These are phyloP conservation scores for Phylloporus rhodoxanthus DNA, from an alignment of 768 basidiomycete species.

Conservation along the genomic window DNA sequence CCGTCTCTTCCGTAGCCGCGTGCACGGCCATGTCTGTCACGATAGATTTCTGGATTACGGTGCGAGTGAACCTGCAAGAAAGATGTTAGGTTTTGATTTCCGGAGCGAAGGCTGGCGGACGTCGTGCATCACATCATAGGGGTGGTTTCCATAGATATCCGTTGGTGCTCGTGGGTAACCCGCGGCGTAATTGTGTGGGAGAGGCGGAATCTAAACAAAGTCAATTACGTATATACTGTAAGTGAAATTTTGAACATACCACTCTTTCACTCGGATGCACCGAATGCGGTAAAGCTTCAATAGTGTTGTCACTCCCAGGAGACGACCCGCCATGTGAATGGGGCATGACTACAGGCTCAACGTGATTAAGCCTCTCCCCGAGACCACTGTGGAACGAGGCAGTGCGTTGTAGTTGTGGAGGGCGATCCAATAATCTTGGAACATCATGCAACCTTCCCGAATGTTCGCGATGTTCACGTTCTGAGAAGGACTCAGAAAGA, in stretches of 20 bases:
- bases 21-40: conserved; percentile 18
- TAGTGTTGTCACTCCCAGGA: conserved; percentile 29
- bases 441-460: conserved; percentile 13
- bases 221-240: neutral
- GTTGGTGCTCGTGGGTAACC: conserved; percentile 23
- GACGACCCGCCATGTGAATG: conserved; percentile 17
- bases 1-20: conserved; percentile 18
- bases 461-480: conserved; percentile 21
- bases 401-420: conserved; percentile 13
- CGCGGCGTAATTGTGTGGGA: conserved; percentile 21
- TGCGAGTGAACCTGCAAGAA: conserved; percentile 19
- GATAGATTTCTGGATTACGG: conserved; percentile 19
- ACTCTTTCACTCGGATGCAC: conserved; percentile 23
- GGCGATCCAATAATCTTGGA: conserved; percentile 22
- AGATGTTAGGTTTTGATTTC: conserved; percentile 5
- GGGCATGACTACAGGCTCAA: conserved; percentile 21
- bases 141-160: conserved; percentile 24
- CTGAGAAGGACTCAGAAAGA: conserved; percentile 19
- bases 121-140: conserved; percentile 17
- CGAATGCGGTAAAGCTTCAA: conserved; percentile 21
- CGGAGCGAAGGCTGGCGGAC: conserved; percentile 1
- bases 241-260: conserved; percentile 12
- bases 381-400: conserved; percentile 21
- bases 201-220: conserved; percentile 25
- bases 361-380: conserved; percentile 11